A percentile compares a stretch with the other conserved stretches of the same genome.
These are phyloP conservation scores for Euryodendron excelsum DNA, from an alignment of 148 eudicot species.

Conservation along the genomic window DNA sequence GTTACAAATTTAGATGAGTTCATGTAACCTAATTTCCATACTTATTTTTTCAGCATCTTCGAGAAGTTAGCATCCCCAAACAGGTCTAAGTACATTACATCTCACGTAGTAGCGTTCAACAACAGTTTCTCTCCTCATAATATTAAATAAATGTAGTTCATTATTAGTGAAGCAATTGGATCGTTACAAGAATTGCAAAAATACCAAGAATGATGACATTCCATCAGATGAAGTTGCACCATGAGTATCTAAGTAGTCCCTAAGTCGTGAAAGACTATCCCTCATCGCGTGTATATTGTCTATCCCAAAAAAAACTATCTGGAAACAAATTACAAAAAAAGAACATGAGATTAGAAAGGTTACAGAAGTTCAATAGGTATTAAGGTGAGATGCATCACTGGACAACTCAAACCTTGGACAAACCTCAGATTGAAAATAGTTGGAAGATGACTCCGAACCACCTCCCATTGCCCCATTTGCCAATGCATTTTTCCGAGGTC, in stretches of 20 bases:
- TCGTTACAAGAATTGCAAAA: constrained; percentile 9
- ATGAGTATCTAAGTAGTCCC: constrained; percentile 95
- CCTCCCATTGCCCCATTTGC: constrained; percentile 99
- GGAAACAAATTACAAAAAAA: constrained; percentile 26
- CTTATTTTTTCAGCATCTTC: no score
- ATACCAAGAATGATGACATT: constrained; percentile 88
- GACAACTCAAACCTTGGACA: constrained; percentile 18
- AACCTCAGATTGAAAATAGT: constrained; percentile 98
- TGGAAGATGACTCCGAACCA: constrained; percentile 96
- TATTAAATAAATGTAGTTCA: neutral
- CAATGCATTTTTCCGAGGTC: constrained; percentile 96
- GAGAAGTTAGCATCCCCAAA: no score
- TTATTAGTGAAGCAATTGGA: neutral
- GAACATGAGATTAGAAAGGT: constrained; percentile 17
- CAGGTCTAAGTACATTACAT: neutral
- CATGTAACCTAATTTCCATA: no score
- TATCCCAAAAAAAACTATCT: constrained; percentile 97
- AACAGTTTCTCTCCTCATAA: constrained; percentile 1
- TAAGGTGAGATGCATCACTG: constrained; percentile 12
- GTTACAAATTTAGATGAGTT: no score
- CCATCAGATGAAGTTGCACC: constrained; percentile 98
- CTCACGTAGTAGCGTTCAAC: neutral
- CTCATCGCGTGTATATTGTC: constrained; percentile 99
- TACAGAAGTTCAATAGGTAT: neutral
- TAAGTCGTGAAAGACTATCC: constrained; percentile 91